phyloP scores from a whole-genome alignment of 495 filamentous ascomycete species.

The Xylaria venustula region DNA sequence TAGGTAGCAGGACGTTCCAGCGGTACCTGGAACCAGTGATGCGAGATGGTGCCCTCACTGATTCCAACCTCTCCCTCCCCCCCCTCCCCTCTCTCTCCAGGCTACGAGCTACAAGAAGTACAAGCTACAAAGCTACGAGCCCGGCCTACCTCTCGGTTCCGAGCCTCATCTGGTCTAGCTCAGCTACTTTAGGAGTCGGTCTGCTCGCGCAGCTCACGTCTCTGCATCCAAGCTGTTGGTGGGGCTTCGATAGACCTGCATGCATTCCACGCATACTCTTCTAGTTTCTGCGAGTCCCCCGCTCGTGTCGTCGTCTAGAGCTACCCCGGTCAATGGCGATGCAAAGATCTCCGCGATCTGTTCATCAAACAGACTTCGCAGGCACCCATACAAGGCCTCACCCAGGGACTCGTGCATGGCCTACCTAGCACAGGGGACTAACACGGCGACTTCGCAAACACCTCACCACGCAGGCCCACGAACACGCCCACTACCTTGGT shows the following conservation, averaged over 20 bases:
- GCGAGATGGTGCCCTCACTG: no score
- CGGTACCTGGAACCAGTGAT: no score
- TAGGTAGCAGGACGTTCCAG: no score
- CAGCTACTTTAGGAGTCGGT: conserved; percentile 3
- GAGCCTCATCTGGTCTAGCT: conserved; percentile 1
- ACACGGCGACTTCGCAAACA: no score
- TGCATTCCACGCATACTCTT: conserved; percentile 2
- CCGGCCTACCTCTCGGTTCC: conserved; percentile 2
- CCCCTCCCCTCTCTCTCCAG: no score
- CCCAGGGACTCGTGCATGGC: no score
- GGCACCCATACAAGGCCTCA: no score
- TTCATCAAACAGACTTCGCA: not conserved
- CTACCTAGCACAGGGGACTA: no score
- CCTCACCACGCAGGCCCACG: not conserved
- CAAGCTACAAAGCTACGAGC: not conserved
- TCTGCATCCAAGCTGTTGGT: not conserved
- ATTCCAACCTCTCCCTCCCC: no score
- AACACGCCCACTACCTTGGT: not conserved
- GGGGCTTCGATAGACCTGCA: not conserved
- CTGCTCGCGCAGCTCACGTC: not conserved
- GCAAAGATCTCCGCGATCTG: conserved; percentile 6
- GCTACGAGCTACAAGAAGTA: no score
- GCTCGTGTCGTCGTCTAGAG: not conserved
- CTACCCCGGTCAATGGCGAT: not conserved
- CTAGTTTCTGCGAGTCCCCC: not conserved